Evolutionary conservation across 129 eudicot genomes (phyloP), one percentile per base, ranked within the genome.

Genomic region (Smallanthus sonchifolius): DNA sequence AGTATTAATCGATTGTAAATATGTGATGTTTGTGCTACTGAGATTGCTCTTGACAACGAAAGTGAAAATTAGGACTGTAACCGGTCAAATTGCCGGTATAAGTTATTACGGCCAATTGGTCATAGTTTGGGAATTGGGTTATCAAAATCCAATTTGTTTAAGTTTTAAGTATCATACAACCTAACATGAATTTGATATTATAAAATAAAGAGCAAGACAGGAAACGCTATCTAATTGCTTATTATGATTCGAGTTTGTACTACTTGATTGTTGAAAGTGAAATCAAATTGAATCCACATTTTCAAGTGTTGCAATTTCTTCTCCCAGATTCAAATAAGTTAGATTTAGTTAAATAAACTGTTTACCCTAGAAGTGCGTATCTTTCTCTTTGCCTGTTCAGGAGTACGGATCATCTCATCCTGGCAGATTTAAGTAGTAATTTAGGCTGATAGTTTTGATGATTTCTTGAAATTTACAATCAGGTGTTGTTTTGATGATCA

Each of bases 341-440:
- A 11, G 51, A 43, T 17, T 61, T 9, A 45, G 34, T 49, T 69
- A n/a, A 35, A 5, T 32, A 49, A 6, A 34, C 9, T 35, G 54
- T 69, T 30, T 47, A 32, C 74, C 30, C 44, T 3, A 32, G 17
- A 48, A 28, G 57, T 47, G 34, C 4, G 37, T 68, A 3, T 61
- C 44, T 35, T 61, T 69, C 38, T 49, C 37, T 69, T 47, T 69
- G 34, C 4, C 34, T 34, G 43, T 9, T n/a, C 24, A n/a, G 45
- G 63, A 69, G 16, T 48, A 32, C 38, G 34, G 70, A 60, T 47
- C 10, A 44, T 60, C 7, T 44, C 8, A 6, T 17, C 65, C 37
- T 59, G 51, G 20, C 10, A 39, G 40, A 66, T 74, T 75, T 65
- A 45, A 51, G 35, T 67, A 24, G 32, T 11, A 49, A 65, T 66